Evolutionary conservation across 257 asterid genomes (phyloP).

Genomic region (Rubia yunnanensis): DNA sequence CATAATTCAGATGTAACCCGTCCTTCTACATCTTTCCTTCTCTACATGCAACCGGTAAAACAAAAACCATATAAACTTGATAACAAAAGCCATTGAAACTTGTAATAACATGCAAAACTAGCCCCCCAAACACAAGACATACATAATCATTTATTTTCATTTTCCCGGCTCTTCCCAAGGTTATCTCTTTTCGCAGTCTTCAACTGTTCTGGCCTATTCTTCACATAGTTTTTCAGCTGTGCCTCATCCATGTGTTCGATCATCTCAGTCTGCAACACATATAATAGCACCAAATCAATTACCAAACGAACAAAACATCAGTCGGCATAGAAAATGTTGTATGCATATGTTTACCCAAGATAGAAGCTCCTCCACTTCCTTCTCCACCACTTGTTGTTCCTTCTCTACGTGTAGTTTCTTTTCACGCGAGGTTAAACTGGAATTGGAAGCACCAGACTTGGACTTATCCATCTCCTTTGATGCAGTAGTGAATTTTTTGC

Average conservation of each 20-base stretch:
- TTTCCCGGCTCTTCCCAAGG: slow-evolving; percentile 5
- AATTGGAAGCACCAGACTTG: background rate
- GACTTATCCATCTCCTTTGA: background rate
- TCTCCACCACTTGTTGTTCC: background rate
- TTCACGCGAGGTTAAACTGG: background rate
- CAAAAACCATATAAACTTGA: background rate
- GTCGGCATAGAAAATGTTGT: background rate
- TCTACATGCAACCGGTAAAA: slow-evolving; percentile 14
- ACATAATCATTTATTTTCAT: background rate
- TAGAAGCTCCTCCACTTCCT: background rate
- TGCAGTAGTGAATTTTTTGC: background rate
- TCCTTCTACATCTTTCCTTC: slow-evolving; percentile 7
- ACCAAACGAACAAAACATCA: background rate
- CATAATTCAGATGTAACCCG: slow-evolving; percentile 8
- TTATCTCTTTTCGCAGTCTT: slow-evolving; percentile 6
- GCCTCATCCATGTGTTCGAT: slow-evolving; percentile 16
- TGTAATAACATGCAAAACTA: slow-evolving; percentile 4
- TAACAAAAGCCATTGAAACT: background rate
- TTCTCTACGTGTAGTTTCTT: background rate
- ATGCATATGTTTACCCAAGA: background rate
- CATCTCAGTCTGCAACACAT: slow-evolving; percentile 13
- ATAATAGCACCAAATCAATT: background rate
- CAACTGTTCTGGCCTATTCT: slow-evolving; percentile 14
- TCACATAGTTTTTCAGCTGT: slow-evolving; percentile 11
- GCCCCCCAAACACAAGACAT: background rate